phyloP scores from a whole-genome alignment of 2,329 filamentous ascomycete species.

The Colletotrichum falcatum region DNA sequence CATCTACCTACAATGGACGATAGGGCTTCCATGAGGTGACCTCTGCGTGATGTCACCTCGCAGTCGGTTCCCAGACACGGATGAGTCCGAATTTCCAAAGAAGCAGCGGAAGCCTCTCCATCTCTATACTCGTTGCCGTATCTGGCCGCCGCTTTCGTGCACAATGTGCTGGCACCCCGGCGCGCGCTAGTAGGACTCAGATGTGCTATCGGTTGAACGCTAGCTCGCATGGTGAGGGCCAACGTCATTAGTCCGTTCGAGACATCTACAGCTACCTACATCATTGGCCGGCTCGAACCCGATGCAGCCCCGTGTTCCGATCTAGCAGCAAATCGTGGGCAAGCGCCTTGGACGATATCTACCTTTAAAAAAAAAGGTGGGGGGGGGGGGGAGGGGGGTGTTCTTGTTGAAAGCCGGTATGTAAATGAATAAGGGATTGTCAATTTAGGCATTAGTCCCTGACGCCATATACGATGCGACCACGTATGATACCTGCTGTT shows the following conservation, averaged over 20 bases:
- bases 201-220: background rate
- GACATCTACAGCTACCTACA: background rate
- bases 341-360: background rate
- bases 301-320: background rate
- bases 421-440: background rate
- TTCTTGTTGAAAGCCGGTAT: background rate
- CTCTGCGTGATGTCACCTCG: too few relatives aligned
- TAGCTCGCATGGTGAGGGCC: background rate
- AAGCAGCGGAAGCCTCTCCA: background rate
- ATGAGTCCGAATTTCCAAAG: background rate
- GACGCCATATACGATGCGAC: background rate
- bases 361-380: background rate
- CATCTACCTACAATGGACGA: background rate
- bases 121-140: background rate
- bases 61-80: background rate
- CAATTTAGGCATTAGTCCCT: background rate
- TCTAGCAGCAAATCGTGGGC: background rate
- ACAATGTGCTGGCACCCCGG: background rate
- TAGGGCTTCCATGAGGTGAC: background rate
- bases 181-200: background rate
- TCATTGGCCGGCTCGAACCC: background rate
- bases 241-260: background rate
- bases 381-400: too few relatives aligned
- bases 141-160: constrained; percentile 3
- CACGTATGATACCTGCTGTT: background rate